Evolutionary conservation across 768 basidiomycete species (phyloP), one percentile per base, ranked within the genome.

Genomic region (Kwoniella sp.): DNA sequence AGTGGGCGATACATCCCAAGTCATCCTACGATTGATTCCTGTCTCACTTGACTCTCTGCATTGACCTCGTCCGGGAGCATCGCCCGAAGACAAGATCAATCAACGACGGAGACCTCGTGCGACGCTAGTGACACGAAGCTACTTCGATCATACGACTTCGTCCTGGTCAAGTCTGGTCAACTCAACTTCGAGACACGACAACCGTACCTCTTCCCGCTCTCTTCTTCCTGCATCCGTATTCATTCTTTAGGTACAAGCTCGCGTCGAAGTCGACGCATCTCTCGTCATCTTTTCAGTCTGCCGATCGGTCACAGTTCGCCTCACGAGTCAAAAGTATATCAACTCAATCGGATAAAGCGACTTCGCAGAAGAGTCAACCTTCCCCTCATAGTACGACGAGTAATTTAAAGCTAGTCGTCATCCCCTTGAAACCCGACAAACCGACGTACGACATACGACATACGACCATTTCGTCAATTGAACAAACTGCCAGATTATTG

Each of bases 71-170:
- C 34, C n/a, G n/a, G n/a, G 34, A 34, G 34, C 34, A 34, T 11
- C 41, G 41, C 41, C 41, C 41, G 41, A 45, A 45, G 11, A 45
- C 41, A 8, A 20, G 20, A 45, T 45, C 41, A 45, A 9, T 20
- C 41, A 20, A 45, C 5, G 8, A 45, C 15, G 3, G 8, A 11
- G 41, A 45, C 41, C 41, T 45, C 41, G 41, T 45, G 41, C 41
- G 41, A 45, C 41, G 41, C 41, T 45, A 45, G 41, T 45, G 11
- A 20, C 9, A 20, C 20, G n/a, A n/a, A n/a, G n/a, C n/a, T n/a
- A n/a, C n/a, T n/a, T n/a, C n/a, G n/a, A n/a, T 45, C 41, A 45
- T 45, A 45, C 41, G 41, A 45, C 41, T 45, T 45, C 41, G 41
- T 45, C 5, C 20, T 45, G 11, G 41, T 45, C 5, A 11, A 45